These are phyloP conservation scores for Starmerella roubikii DNA, from an alignment of 805 yeast genomes.

Conservation along the genomic window DNA sequence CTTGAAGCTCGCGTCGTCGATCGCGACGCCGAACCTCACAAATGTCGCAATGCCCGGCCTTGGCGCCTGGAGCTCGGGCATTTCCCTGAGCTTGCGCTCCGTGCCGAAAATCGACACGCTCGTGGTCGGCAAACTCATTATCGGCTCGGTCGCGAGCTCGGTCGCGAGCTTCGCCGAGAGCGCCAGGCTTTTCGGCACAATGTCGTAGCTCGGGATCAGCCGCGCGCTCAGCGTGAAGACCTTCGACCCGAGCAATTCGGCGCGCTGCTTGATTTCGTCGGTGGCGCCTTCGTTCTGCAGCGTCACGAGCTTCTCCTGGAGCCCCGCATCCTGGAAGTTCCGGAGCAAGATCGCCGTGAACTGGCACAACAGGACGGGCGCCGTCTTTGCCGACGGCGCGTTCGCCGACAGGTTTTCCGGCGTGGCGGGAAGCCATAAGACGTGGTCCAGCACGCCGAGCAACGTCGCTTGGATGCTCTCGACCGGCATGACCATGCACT, in stretches of 20 bases:
- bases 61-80: background rate
- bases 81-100: constrained; percentile 24
- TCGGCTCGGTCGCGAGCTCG: constrained; percentile 11
- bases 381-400: constrained; percentile 27
- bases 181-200: constrained; percentile 13
- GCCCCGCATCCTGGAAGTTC: constrained; percentile 41
- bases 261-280: constrained; percentile 39
- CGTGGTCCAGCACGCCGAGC: constrained; percentile 57
- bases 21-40: constrained; percentile 28
- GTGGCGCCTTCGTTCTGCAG: constrained; percentile 29
- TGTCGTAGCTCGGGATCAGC: constrained; percentile 34
- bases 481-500: constrained; percentile 23
- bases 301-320: constrained; percentile 34
- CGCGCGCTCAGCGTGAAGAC: constrained; percentile 40
- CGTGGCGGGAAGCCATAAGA: constrained; percentile 44
- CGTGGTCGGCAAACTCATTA: constrained; percentile 20
- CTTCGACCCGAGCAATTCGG: constrained; percentile 52
- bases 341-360: constrained; percentile 48
- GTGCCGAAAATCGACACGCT: constrained; percentile 35
- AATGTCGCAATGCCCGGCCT: constrained; percentile 10
- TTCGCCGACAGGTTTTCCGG: constrained; percentile 25
- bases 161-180: constrained; percentile 16
- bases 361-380: constrained; percentile 34
- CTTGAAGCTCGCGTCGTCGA: constrained; percentile 58
- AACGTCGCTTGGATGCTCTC: constrained; percentile 42